A percentile compares a stretch with the other conserved stretches of the same genome.
Evolutionary conservation across 1,284 basidiomycete species (phyloP).

Genomic region (Cerrena zonata): DNA sequence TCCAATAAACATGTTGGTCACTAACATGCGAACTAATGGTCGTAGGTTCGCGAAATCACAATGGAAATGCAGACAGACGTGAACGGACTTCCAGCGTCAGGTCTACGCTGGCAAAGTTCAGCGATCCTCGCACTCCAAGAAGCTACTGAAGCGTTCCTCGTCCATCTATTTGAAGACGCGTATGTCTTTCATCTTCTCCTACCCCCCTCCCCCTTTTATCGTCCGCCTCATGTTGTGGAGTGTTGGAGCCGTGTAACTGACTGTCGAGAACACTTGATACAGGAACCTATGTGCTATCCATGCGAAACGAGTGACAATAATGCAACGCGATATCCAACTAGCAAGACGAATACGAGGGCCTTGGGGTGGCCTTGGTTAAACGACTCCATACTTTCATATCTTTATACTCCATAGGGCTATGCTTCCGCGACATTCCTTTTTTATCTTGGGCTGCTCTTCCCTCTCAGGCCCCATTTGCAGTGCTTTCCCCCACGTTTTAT

Average conservation of each 20-base stretch:
- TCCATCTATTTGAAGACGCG: conserved; percentile 95
- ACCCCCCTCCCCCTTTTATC: background rate
- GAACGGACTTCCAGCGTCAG: conserved; percentile 38
- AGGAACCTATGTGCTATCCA: conserved; percentile 95
- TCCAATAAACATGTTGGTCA: too few relatives aligned
- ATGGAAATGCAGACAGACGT: conserved; percentile 75
- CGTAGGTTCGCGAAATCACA: conserved; percentile 87
- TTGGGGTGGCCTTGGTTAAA: conserved; percentile 44
- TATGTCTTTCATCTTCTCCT: conserved; percentile 41
- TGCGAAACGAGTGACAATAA: conserved; percentile 96
- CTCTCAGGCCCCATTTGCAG: background rate
- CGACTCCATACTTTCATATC: background rate
- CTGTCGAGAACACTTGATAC: too few relatives aligned
- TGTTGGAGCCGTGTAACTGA: too few relatives aligned
- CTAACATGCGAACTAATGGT: too few relatives aligned
- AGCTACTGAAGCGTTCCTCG: conserved; percentile 88
- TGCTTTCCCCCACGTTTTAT: background rate
- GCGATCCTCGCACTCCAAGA: conserved; percentile 89
- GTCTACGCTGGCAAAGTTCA: conserved; percentile 86
- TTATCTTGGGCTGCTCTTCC: background rate
- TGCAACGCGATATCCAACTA: conserved; percentile 95
- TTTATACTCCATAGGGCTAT: conserved; percentile 5
- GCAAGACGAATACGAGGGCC: conserved; percentile 89
- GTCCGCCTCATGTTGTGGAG: conserved; percentile 1
- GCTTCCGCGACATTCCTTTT: background rate